Percentiles rank a stretch among this genome's conserved stretches.
These are phyloP conservation scores for Spirogloea muscicola DNA, from an alignment of 139 green algal genomes.

Conservation along the genomic window DNA sequence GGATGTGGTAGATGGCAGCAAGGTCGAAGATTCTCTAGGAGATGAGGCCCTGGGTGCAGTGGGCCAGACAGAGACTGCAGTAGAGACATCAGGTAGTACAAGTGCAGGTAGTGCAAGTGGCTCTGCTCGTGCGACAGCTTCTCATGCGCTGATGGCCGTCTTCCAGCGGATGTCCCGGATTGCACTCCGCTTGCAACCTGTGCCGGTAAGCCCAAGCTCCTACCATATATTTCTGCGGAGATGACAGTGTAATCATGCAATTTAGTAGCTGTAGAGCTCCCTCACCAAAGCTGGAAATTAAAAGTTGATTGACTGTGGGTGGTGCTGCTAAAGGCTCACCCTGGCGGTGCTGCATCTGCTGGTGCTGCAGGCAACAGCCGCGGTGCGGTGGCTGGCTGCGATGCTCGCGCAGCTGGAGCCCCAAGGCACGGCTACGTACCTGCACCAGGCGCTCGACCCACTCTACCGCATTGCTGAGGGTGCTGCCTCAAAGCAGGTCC, in stretches of 20 bases:
- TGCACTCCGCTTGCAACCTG: constrained; percentile 9
- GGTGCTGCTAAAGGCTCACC: background rate
- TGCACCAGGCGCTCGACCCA: constrained; percentile 50
- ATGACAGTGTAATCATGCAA: too few species aligned
- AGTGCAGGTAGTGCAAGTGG: too few species aligned
- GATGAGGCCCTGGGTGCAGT: background rate
- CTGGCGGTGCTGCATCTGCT: background rate
- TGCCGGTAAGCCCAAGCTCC: constrained; percentile 22
- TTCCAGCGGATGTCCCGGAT: constrained; percentile 23
- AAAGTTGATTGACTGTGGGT: background rate
- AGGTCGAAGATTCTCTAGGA: background rate
- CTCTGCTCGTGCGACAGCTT: too few species aligned
- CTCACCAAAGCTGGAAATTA: background rate
- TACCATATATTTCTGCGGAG: too few species aligned
- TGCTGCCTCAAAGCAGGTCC: background rate
- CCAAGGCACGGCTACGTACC: constrained; percentile 54
- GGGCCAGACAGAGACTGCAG: background rate
- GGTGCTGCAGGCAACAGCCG: constrained; percentile 51
- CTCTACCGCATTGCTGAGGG: constrained; percentile 75
- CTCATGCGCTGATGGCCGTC: constrained; percentile 14
- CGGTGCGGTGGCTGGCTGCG: constrained; percentile 75
- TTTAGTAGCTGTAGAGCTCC: background rate
- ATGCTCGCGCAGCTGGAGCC: constrained; percentile 55
- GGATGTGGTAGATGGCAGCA: background rate
- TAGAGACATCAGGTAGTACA: background rate